Evolutionary conservation across 2,329 filamentous ascomycete genomes (phyloP).

Genomic region (Zalaria obscura): DNA sequence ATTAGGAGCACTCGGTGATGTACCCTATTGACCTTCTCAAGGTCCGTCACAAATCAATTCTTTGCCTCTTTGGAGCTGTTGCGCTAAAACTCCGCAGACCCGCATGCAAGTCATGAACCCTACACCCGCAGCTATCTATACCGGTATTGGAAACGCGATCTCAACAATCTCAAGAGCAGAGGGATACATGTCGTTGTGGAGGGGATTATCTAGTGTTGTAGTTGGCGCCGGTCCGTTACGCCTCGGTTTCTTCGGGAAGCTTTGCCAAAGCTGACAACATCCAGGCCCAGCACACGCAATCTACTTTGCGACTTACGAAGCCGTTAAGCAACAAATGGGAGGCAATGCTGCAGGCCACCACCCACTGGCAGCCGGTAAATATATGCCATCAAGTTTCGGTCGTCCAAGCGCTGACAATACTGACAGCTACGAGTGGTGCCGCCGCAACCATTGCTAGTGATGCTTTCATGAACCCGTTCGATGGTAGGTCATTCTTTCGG

Average conservation of each 20-base stretch:
- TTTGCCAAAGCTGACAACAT: slow-evolving; percentile 13
- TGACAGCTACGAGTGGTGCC: slow-evolving; percentile 73
- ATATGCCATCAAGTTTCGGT: slow-evolving; percentile 2
- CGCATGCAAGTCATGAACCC: slow-evolving; percentile 95
- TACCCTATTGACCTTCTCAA: slow-evolving; percentile 97
- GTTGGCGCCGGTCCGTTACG: slow-evolving; percentile 64
- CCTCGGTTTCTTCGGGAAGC: neutral
- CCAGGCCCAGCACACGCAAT: slow-evolving; percentile 90
- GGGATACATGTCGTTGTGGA: slow-evolving; percentile 84
- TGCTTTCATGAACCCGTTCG: slow-evolving; percentile 98
- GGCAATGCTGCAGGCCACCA: slow-evolving; percentile 86
- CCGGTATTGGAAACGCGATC: slow-evolving; percentile 80
- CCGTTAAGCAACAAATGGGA: slow-evolving; percentile 90
- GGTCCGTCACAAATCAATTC: slow-evolving; percentile 40
- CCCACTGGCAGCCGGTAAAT: slow-evolving; percentile 74
- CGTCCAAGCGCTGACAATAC: slow-evolving; percentile 1
- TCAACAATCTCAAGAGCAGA: slow-evolving; percentile 84
- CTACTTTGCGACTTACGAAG: slow-evolving; percentile 96
- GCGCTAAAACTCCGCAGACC: slow-evolving; percentile 43
- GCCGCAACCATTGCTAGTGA: slow-evolving; percentile 94
- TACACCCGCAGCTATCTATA: slow-evolving; percentile 66
- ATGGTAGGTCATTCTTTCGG: slow-evolving; percentile 48
- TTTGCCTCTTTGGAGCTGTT: neutral
- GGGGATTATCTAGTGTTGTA: slow-evolving; percentile 90
- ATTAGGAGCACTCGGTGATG: slow-evolving; percentile 94